Percentiles rank a stretch among this genome's conserved stretches.
Conservation (phyloP, 1,284 basidiomycete genomes). For the Tilletia indica region DNA sequence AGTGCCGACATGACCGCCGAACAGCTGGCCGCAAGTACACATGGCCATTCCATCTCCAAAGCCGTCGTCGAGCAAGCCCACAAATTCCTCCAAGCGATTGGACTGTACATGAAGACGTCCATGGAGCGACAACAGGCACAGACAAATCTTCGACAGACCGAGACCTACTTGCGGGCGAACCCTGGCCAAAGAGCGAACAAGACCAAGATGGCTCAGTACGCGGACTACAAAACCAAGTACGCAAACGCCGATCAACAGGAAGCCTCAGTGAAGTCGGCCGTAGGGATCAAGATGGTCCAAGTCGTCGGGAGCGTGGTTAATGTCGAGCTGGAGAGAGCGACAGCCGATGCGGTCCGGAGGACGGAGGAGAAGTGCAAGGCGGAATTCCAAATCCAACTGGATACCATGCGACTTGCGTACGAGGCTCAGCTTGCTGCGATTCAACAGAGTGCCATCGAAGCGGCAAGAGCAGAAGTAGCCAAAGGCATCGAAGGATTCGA, state of each 20-base stretch:
- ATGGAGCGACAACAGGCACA: not conserved
- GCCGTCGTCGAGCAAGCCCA: not conserved
- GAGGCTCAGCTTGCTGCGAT: not conserved
- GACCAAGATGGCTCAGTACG: not conserved
- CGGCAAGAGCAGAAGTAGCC: conserved; percentile 8
- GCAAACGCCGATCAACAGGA: not conserved
- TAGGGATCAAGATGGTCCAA: not conserved
- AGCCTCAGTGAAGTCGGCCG: not conserved
- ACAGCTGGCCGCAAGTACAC: too few relatives aligned
- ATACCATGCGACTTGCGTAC: not conserved
- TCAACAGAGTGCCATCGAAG: not conserved
- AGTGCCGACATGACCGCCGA: too few relatives aligned
- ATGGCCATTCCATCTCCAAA: not conserved
- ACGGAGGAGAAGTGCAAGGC: not conserved
- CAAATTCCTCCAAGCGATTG: not conserved
- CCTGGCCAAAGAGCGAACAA: not conserved
- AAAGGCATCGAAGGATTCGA: conserved; percentile 10
- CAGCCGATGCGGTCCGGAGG: not conserved
- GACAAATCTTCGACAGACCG: not conserved
- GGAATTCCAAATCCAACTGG: not conserved
- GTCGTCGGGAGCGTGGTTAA: not conserved
- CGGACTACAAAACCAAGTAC: not conserved
- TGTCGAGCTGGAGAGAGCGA: not conserved
- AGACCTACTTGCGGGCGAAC: not conserved
- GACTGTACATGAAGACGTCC: not conserved